Conservation (phyloP, 202 grass and related monocot species). For the Setaria viridis region DNA sequence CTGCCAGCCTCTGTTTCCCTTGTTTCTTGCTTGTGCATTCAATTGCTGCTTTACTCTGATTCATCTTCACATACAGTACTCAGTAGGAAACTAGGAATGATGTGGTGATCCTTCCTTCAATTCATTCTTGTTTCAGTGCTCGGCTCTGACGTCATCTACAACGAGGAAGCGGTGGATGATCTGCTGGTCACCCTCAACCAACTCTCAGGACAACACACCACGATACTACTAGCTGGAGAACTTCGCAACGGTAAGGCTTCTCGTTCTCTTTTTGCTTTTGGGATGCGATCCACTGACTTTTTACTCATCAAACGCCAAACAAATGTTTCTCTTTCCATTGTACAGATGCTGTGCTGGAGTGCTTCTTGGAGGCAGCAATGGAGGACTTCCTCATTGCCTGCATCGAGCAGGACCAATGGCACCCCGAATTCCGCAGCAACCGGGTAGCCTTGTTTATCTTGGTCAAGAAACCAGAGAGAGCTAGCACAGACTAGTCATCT, state of each 20-base stretch:
- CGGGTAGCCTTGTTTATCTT: conserved; percentile 84
- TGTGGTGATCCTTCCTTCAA: neutral
- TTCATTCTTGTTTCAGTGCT: conserved; percentile 51
- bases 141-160: conserved; percentile 91
- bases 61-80: neutral
- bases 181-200: conserved; percentile 64
- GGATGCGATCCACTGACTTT: neutral
- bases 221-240: conserved; percentile 82
- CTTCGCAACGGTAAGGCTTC: conserved; percentile 75
- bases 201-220: conserved; percentile 62
- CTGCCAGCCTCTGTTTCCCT: no score
- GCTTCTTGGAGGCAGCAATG: conserved; percentile 84
- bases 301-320: neutral
- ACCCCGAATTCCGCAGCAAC: conserved; percentile 77
- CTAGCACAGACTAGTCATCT: neutral
- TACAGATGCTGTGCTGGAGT: conserved; percentile 83
- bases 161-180: conserved; percentile 78
- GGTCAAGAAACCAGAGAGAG: conserved; percentile 50
- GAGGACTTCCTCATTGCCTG: conserved; percentile 70
- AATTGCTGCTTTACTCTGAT: neutral
- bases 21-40: neutral
- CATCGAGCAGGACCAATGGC: conserved; percentile 82
- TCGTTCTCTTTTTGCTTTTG: neutral
- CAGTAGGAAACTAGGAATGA: neutral
- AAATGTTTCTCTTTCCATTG: neutral